A percentile compares a stretch with the other conserved stretches of the same genome.
Evolutionary conservation across 306 rosid genomes (phyloP).

Genomic region (Lablab purpureus): DNA sequence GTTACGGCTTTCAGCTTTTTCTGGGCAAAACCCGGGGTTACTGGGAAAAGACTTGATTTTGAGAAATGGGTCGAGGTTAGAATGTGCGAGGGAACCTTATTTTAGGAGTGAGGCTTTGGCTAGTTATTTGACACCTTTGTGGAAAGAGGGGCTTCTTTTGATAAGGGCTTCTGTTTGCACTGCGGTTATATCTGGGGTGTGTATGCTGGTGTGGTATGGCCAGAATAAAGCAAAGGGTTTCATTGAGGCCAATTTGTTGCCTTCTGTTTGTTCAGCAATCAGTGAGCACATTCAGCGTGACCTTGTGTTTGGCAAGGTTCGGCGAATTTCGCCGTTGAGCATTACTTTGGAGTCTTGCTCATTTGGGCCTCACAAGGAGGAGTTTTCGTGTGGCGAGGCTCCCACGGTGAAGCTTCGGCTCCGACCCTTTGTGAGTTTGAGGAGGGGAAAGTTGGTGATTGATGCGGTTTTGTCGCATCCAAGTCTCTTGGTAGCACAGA

Average conservation of each 20-base stretch:
- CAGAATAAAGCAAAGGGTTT: constrained; percentile 73
- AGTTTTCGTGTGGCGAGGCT: constrained; percentile 91
- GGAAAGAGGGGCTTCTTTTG: constrained; percentile 78
- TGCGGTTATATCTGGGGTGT: constrained; percentile 75
- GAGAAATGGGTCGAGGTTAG: constrained; percentile 59
- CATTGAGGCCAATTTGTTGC: constrained; percentile 75
- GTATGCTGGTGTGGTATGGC: constrained; percentile 87
- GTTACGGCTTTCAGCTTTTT: constrained; percentile 59
- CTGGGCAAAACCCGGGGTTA: constrained; percentile 59
- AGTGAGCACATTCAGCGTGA: constrained; percentile 82
- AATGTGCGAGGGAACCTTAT: constrained; percentile 71
- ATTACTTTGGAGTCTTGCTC: constrained; percentile 85
- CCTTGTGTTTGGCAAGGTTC: constrained; percentile 80
- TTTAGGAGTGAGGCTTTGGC: constrained; percentile 58
- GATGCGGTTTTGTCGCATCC: constrained; percentile 87
- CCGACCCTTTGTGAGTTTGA: constrained; percentile 82
- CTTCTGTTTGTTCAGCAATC: constrained; percentile 77
- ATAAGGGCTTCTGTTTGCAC: constrained; percentile 75
- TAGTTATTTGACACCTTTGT: constrained; percentile 64
- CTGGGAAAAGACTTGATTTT: constrained; percentile 52
- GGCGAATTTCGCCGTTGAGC: constrained; percentile 77
- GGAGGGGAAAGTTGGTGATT: constrained; percentile 87
- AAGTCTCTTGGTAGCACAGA: constrained; percentile 72
- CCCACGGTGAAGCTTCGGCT: constrained; percentile 77
- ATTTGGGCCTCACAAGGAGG: constrained; percentile 81